phyloP scores from a whole-genome alignment of 2,329 filamentous ascomycete species.

The Paramyrothecium roridum region DNA sequence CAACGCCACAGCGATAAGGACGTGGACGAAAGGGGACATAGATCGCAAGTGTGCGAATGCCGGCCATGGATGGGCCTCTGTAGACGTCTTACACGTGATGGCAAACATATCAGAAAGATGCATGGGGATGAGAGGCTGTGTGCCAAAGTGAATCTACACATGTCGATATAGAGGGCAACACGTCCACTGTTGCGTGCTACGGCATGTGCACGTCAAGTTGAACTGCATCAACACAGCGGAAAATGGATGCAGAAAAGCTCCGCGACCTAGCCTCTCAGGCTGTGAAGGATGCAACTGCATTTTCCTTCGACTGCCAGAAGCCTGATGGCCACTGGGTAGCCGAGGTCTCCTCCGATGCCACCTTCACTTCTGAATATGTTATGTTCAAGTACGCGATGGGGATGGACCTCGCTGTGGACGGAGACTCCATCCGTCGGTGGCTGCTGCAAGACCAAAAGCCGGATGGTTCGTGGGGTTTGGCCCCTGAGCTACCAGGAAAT shows the following conservation, averaged over 20 bases:
- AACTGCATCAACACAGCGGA: background rate
- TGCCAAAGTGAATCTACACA: background rate
- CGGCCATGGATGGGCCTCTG: background rate
- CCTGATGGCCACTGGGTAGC: slow-evolving; percentile 5
- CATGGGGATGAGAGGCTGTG: background rate
- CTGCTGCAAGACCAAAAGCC: slow-evolving; percentile 3
- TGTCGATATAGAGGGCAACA: background rate
- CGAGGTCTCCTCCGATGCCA: slow-evolving; percentile 5
- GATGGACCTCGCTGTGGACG: background rate
- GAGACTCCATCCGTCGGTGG: slow-evolving; percentile 1
- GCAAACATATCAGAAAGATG: background rate
- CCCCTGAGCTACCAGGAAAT: slow-evolving; percentile 3
- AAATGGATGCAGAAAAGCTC: background rate
- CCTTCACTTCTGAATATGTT: slow-evolving; percentile 5
- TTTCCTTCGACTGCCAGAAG: background rate
- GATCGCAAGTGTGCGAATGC: background rate
- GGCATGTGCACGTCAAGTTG: background rate
- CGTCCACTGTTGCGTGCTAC: background rate
- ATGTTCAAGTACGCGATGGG: slow-evolving; percentile 6
- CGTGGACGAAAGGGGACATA: background rate
- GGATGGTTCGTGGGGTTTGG: slow-evolving; percentile 7
- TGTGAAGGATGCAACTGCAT: background rate
- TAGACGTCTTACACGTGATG: background rate
- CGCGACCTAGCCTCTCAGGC: background rate
- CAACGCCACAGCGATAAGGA: background rate